Base-by-base conservation (phyloP, 768 basidiomycete genomes). In the Boletus vinaceobasis region DNA sequence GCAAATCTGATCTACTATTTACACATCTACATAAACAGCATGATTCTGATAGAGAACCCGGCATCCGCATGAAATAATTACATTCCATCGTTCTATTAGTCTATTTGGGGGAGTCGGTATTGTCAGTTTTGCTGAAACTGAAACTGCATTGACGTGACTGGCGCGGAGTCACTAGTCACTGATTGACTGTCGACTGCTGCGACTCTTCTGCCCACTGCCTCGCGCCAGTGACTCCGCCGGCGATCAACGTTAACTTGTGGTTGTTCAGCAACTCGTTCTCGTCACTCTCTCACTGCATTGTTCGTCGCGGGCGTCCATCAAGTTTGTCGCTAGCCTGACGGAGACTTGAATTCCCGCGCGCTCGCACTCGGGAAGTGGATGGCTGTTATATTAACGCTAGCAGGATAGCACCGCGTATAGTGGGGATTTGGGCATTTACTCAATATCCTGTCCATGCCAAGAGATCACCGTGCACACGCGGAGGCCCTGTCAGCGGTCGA, bases 1-100 rank as follows among this genome's bases (percentile, higher is more conserved):
- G 33, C 3, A 33, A 43, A 37, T 15, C 31, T n/a, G 5, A 48
- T n/a, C 13, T 29, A 35, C 6, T 11, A 23, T 15, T 27, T 33
- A 32, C 23, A 43, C 23, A 27, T 44, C 8, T 27, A 29, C 19
- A 50, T 31, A 38, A 17, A 46, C 31, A 9, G 36, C 26, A 27
- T 26, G 3, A 37, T 21, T 46, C 15, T 11, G 29, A 58, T 45
- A 35, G 46, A 58, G 19, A 21, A 29, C 13, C 19, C 5, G n/a
- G n/a, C 19, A 51, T 42, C 27, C 50, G 51, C 53, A 54, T 49
- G 23, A 48, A 58, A 56, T 50, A 50, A 27, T 36, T 7, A 17
- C n/a, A 51, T 21, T 1, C 43, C 31, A 44, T 36, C 7, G 43
- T 33, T 45, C 8, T 17, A 23, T 23, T 23, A 23, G 13, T 23